These are phyloP conservation scores for Globisporangium canariense DNA, from an alignment of 352 stramenopile species.

Conservation along the genomic window DNA sequence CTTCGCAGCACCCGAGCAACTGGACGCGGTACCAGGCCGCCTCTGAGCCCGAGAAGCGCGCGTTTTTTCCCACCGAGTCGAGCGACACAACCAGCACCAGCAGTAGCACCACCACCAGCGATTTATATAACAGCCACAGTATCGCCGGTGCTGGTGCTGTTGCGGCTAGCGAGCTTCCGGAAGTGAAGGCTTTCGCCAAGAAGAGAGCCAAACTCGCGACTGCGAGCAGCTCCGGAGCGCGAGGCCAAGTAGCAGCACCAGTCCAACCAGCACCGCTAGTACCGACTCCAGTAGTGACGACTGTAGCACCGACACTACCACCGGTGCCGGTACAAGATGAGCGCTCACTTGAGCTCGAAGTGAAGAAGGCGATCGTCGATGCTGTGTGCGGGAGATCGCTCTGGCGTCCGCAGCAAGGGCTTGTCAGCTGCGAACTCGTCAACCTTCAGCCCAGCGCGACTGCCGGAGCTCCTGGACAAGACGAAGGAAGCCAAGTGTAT, in stretches of 20 bases:
- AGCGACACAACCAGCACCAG: not conserved
- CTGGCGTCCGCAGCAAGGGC: constrained; percentile 8
- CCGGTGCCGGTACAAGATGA: not conserved
- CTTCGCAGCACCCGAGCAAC: constrained; percentile 43
- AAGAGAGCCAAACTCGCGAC: constrained; percentile 2
- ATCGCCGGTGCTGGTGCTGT: not conserved
- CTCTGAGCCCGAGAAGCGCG: constrained; percentile 36
- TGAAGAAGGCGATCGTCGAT: constrained; percentile 17
- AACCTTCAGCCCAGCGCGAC: not conserved
- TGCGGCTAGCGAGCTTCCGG: not conserved
- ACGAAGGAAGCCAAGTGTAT: constrained; percentile 17
- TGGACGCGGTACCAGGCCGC: constrained; percentile 47
- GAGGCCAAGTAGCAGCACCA: not conserved
- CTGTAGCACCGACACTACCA: not conserved
- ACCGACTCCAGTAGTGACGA: not conserved
- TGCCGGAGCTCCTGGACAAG: not conserved
- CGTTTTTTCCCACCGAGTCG: constrained; percentile 39
- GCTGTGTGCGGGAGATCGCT: constrained; percentile 1
- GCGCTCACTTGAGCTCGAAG: constrained; percentile 6
- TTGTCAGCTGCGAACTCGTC: constrained; percentile 9
- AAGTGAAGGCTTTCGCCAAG: not conserved
- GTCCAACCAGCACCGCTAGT: not conserved
- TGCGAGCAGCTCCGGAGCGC: not conserved
- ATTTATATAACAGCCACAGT: not conserved
- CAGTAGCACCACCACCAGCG: not conserved